These are phyloP conservation scores for Pseudopediastrum boryanum DNA, from an alignment of 139 green algal genomes.

Conservation along the genomic window DNA sequence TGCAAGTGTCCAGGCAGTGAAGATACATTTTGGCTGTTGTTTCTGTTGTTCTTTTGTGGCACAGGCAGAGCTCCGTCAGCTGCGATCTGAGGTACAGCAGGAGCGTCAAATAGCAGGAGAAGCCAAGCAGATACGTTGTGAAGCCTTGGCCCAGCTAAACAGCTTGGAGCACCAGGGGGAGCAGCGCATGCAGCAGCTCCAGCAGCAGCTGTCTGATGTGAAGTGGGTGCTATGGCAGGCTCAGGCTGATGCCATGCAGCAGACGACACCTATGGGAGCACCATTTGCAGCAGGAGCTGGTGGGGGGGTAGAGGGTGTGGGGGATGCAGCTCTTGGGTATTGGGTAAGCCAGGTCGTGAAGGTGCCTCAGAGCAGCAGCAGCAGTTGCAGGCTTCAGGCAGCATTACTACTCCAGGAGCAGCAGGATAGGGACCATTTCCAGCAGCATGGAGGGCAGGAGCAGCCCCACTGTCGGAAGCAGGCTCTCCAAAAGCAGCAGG, in stretches of 20 bases:
- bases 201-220: not conserved
- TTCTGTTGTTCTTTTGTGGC: too few relatives aligned
- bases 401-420: not conserved
- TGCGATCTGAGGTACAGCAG: not conserved
- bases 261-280: not conserved
- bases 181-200: constrained; percentile 3
- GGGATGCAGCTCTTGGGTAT: not conserved
- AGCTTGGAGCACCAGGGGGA: not conserved
- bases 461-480: too few relatives aligned
- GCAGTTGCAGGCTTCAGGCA: not conserved
- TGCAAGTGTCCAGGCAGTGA: too few relatives aligned
- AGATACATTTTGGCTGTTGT: too few relatives aligned
- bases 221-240: constrained; percentile 14
- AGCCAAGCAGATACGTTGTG: not conserved
- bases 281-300: constrained; percentile 16
- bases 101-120: not conserved
- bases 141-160: constrained; percentile 10
- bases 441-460: too few relatives aligned
- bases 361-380: not conserved
- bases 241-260: not conserved
- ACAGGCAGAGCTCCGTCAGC: too few relatives aligned
- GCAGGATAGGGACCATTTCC: too few relatives aligned
- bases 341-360: not conserved
- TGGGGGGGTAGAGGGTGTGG: not conserved
- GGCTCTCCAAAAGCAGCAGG: too few relatives aligned